A percentile compares a stretch with the other conserved stretches of the same genome.
These are phyloP conservation scores for Zygoascus biomembranicola DNA, from an alignment of 805 yeast species.

Conservation along the genomic window DNA sequence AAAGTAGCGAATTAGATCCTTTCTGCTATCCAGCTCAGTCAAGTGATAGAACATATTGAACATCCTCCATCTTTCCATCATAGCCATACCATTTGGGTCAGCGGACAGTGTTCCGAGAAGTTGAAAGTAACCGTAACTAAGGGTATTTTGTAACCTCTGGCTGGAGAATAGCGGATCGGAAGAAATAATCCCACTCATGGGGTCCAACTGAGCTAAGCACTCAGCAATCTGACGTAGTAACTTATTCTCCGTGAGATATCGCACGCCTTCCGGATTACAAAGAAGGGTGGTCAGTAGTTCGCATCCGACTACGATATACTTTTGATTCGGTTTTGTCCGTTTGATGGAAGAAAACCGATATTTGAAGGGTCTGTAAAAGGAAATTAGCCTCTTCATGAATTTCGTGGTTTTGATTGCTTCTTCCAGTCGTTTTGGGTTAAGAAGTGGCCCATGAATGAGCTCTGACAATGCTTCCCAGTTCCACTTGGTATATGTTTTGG, in stretches of 20 bases:
- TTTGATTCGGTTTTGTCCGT: conserved; percentile 41
- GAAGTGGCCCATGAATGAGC: conserved; percentile 77
- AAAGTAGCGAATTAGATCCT: conserved; percentile 48
- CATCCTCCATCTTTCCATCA: conserved; percentile 76
- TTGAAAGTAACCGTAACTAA: conserved; percentile 68
- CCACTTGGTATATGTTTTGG: conserved; percentile 81
- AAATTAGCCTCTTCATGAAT: conserved; percentile 71
- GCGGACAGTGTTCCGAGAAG: conserved; percentile 67
- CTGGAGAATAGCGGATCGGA: conserved; percentile 66
- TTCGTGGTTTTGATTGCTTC: conserved; percentile 74
- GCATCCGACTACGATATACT: conserved; percentile 66
- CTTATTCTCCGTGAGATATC: conserved; percentile 62
- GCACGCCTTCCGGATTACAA: conserved; percentile 55
- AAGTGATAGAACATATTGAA: conserved; percentile 74
- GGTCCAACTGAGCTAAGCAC: conserved; percentile 77
- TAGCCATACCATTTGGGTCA: conserved; percentile 50
- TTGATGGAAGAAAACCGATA: conserved; percentile 58
- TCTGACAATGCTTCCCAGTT: conserved; percentile 70
- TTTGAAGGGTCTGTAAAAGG: conserved; percentile 89
- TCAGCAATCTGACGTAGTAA: conserved; percentile 83
- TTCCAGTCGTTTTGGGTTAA: conserved; percentile 62
- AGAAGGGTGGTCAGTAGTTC: conserved; percentile 61
- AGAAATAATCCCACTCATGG: conserved; percentile 64
- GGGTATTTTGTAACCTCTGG: conserved; percentile 49
- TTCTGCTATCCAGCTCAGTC: conserved; percentile 44